A percentile compares a stretch with the other conserved stretches of the same genome.
phyloP scores from a whole-genome alignment of 2,329 filamentous ascomycete species.

The Sclerotinia spermophila region DNA sequence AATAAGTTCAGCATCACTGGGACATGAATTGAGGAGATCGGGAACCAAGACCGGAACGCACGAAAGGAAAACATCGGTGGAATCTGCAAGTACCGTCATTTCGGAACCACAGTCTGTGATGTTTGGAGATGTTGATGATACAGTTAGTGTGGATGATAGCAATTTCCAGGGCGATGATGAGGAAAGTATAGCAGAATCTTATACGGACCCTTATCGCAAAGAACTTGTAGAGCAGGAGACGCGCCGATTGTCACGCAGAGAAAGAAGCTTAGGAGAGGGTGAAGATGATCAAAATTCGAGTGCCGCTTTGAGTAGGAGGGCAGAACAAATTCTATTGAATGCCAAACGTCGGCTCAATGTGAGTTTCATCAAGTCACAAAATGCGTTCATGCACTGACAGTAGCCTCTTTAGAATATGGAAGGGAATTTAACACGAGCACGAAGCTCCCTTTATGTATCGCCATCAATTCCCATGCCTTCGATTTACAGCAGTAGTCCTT shows the following conservation, averaged over 20 bases:
- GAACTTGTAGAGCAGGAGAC: slow-evolving; percentile 34
- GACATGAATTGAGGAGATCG: slow-evolving; percentile 45
- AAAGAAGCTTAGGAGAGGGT: slow-evolving; percentile 34
- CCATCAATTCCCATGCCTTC: slow-evolving; percentile 48
- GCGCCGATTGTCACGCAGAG: slow-evolving; percentile 27
- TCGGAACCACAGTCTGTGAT: slow-evolving; percentile 45
- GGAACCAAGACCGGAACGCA: slow-evolving; percentile 44
- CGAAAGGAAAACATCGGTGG: slow-evolving; percentile 53
- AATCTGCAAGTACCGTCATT: slow-evolving; percentile 59
- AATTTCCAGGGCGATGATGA: slow-evolving; percentile 66
- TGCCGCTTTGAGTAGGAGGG: slow-evolving; percentile 72
- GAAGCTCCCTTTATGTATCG: slow-evolving; percentile 59
- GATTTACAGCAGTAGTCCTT: slow-evolving; percentile 40
- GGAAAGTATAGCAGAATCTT: slow-evolving; percentile 52
- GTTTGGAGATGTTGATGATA: slow-evolving; percentile 61
- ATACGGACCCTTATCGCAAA: slow-evolving; percentile 36
- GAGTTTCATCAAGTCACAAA: slow-evolving; percentile 39
- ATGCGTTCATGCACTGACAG: slow-evolving; percentile 20
- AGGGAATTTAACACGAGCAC: slow-evolving; percentile 77
- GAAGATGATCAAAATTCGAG: slow-evolving; percentile 65
- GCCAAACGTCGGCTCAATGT: slow-evolving; percentile 87
- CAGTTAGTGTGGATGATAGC: slow-evolving; percentile 59
- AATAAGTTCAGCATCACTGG: slow-evolving; percentile 47
- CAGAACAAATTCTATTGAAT: slow-evolving; percentile 87
- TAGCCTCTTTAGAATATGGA: slow-evolving; percentile 72